Conservation (phyloP, 2,329 filamentous ascomycete genomes). For the Aspergillus sp. region DNA sequence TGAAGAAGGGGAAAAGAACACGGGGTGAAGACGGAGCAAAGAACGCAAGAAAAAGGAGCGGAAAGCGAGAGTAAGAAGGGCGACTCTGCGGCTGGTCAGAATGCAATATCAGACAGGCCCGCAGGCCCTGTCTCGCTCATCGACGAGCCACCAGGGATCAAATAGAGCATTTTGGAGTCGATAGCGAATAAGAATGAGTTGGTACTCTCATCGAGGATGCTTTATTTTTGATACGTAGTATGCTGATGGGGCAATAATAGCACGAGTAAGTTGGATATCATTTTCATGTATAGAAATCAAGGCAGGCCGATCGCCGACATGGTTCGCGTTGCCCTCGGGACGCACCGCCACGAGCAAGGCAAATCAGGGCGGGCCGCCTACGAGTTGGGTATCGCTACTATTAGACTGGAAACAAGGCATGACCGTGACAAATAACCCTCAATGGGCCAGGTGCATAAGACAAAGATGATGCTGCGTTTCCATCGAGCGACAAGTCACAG, state of each 20-base stretch:
- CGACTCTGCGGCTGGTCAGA: slow-evolving; percentile 7
- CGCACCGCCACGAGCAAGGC: not conserved
- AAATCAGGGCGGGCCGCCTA: not conserved
- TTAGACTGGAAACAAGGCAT: not conserved
- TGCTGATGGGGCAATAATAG: not conserved
- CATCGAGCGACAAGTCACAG: not conserved
- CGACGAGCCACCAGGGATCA: not conserved
- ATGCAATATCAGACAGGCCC: not conserved
- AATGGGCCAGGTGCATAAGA: not conserved
- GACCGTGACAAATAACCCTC: not conserved
- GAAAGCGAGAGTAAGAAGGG: slow-evolving; percentile 25
- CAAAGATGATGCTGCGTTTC: slow-evolving; percentile 9
- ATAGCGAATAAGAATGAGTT: not conserved
- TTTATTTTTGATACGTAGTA: not conserved
- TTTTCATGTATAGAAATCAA: slow-evolving; percentile 12
- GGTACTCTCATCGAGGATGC: not conserved
- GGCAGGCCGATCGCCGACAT: not conserved
- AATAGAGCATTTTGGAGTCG: not conserved
- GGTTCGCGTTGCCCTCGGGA: not conserved
- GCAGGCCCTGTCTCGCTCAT: not conserved
- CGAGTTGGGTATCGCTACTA: not conserved
- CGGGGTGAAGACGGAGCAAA: slow-evolving; percentile 19
- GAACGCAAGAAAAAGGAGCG: slow-evolving; percentile 13
- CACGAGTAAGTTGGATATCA: slow-evolving; percentile 6
- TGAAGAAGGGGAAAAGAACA: slow-evolving; percentile 30